Evolutionary conservation across 2,329 filamentous ascomycete species (phyloP), one percentile per base, ranked within the genome.

Genomic region (Penicillium sp.): DNA sequence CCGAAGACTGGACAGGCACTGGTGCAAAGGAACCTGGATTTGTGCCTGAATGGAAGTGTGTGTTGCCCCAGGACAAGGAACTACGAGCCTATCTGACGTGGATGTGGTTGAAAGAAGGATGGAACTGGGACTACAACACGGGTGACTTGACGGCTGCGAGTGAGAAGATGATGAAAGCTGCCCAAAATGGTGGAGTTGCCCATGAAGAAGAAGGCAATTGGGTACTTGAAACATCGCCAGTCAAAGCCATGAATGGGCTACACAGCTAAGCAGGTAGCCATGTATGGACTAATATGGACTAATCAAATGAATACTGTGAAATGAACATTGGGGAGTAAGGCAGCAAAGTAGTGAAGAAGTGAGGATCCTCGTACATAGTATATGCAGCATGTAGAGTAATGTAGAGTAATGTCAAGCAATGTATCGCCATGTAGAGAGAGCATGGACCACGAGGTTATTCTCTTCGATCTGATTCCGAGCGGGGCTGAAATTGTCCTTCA

Each of bases 61-160:
- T 96, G 1, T 69, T 88, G 45, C 91, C 92, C 0, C 76, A 80
- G 41, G 92, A 97, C 72, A 97, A 96, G 74, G 92, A 97, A 72
- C 76, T 97, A n/a, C 81, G 89, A 41, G 91, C 90, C 0, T 96
- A 86, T 74, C 73, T 97, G 66, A 82, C 88, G 38, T 97, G 92
- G 92, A 90, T 92, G 84, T 96, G 92, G 92, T 83, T 94, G 75
- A 85, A 87, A 43, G 89, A 96, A 65, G 90, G 91, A 0, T 93
- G 86, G 82, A 79, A 86, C 39, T 96, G 91, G 90, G 83, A 95
- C 74, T 84, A 85, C 1, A 70, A 77, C 27, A 92, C 88, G 0
- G 92, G 90, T 0, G 64, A 76, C 29, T 69, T 73, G 60, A 75
- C 66, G 13, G 67, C 67, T 51, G 72, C 77, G 9, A 73, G 71